Percentiles rank a stretch among this genome's conserved stretches.
Conservation (phyloP, 2,329 filamentous ascomycete genomes). For the Colletotrichum higginsianum region DNA sequence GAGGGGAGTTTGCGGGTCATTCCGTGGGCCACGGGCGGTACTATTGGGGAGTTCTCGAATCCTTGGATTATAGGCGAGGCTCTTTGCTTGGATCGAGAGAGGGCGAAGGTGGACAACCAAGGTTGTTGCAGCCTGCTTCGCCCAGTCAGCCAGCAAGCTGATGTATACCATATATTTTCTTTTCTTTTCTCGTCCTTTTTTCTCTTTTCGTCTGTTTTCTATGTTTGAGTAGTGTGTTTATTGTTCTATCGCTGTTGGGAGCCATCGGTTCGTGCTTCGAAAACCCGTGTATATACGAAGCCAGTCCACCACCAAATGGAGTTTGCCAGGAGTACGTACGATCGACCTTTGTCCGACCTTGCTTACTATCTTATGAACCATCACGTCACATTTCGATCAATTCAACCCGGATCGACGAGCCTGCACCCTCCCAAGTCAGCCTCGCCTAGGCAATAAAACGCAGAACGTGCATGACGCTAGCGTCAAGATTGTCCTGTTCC, state of each 20-base stretch:
- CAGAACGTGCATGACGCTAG: constrained; percentile 32
- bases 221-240: constrained; percentile 31
- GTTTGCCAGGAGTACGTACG: background rate
- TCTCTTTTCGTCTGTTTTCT: constrained; percentile 8
- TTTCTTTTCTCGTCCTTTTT: background rate
- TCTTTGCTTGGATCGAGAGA: constrained; percentile 14
- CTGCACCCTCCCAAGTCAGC: constrained; percentile 23
- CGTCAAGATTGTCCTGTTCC: constrained; percentile 10
- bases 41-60: background rate
- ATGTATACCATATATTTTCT: constrained; percentile 30
- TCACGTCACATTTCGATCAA: too few species aligned
- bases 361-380: background rate
- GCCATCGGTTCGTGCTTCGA: background rate
- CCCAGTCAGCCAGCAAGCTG: constrained; percentile 8
- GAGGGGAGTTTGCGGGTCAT: constrained; percentile 30
- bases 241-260: background rate
- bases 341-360: background rate
- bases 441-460: constrained; percentile 40
- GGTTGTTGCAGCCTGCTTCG: constrained; percentile 11
- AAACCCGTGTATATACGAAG: background rate
- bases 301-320: background rate
- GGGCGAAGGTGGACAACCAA: constrained; percentile 8
- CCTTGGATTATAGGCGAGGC: constrained; percentile 12
- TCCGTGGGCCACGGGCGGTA: constrained; percentile 9
- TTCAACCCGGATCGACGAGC: too few species aligned